These are phyloP conservation scores for Penicillium decumbens DNA, from an alignment of 2,329 filamentous ascomycete genomes.

Conservation along the genomic window DNA sequence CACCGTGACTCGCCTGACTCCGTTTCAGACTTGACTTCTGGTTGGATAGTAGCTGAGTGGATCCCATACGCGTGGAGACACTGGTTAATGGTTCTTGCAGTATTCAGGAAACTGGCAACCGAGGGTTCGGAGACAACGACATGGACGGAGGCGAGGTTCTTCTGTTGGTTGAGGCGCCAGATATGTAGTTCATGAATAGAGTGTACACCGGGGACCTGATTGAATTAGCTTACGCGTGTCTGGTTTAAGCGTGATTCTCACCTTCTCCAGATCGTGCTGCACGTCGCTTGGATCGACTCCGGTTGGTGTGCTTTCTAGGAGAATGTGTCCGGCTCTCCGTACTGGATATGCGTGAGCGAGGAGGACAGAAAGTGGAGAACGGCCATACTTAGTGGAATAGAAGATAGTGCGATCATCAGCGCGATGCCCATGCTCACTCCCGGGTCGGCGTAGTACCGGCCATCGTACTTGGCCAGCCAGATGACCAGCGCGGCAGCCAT, in stretches of 20 bases:
- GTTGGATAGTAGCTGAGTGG: slow-evolving; percentile 67
- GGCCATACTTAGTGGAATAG: slow-evolving; percentile 51
- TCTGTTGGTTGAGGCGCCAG: slow-evolving; percentile 68
- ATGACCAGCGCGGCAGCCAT: slow-evolving; percentile 66
- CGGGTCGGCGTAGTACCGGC: slow-evolving; percentile 67
- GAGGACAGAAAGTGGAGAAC: no score
- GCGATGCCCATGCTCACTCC: slow-evolving; percentile 65
- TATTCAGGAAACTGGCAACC: slow-evolving; percentile 56
- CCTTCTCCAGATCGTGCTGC: slow-evolving; percentile 64
- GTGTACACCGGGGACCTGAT: slow-evolving; percentile 59
- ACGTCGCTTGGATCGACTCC: slow-evolving; percentile 60
- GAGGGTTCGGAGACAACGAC: slow-evolving; percentile 58
- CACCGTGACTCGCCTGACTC: slow-evolving; percentile 38
- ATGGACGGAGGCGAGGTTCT: slow-evolving; percentile 65
- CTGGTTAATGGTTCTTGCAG: slow-evolving; percentile 59
- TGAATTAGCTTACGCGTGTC: background rate
- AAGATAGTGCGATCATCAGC: slow-evolving; percentile 65
- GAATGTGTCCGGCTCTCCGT: slow-evolving; percentile 52
- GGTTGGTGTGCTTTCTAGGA: slow-evolving; percentile 62
- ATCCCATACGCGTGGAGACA: slow-evolving; percentile 71
- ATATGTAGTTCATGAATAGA: slow-evolving; percentile 69
- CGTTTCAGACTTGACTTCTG: slow-evolving; percentile 46
- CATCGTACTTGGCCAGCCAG: slow-evolving; percentile 57
- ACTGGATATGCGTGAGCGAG: slow-evolving; percentile 20
- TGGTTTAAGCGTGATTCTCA: slow-evolving; percentile 24